Conservation (phyloP, 2,329 filamentous ascomycete genomes). For the Sporothrix brunneoviolacea region DNA sequence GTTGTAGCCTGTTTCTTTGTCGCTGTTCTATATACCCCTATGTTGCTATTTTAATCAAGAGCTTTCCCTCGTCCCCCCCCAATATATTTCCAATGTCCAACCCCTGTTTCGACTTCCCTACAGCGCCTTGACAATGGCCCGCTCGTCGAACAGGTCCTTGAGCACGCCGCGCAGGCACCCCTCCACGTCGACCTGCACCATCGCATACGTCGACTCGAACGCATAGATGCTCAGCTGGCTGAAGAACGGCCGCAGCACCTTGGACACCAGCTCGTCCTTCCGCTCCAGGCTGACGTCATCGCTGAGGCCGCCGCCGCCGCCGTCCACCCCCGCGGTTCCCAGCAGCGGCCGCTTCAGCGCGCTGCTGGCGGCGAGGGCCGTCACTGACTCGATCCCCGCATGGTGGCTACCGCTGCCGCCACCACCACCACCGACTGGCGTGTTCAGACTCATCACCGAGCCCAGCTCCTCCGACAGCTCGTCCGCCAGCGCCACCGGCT, state of each 20-base stretch:
- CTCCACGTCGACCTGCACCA: conserved; percentile 62
- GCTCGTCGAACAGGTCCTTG: conserved; percentile 74
- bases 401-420: conserved; percentile 18
- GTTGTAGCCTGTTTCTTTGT: not conserved
- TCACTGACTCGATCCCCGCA: conserved; percentile 29
- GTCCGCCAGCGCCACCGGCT: conserved; percentile 71
- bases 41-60: too few species aligned
- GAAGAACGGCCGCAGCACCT: conserved; percentile 81
- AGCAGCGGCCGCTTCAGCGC: conserved; percentile 43
- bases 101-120: too few species aligned
- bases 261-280: conserved; percentile 64
- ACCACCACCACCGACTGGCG: not conserved
- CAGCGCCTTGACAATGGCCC: conserved; percentile 55
- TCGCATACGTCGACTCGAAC: conserved; percentile 88
- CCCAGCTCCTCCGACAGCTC: conserved; percentile 51
- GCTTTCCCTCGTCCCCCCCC: too few species aligned
- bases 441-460: conserved; percentile 25
- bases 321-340: too few species aligned
- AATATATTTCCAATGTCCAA: too few species aligned
- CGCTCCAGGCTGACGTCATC: conserved; percentile 52
- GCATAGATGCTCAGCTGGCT: conserved; percentile 85
- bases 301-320: conserved; percentile 41
- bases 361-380: conserved; percentile 30
- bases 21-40: not conserved
- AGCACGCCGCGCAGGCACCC: conserved; percentile 58